Evolutionary conservation across 495 filamentous ascomycete species (phyloP), one percentile per base, ranked within the genome.

Genomic region (Ascodesmis nigricans): DNA sequence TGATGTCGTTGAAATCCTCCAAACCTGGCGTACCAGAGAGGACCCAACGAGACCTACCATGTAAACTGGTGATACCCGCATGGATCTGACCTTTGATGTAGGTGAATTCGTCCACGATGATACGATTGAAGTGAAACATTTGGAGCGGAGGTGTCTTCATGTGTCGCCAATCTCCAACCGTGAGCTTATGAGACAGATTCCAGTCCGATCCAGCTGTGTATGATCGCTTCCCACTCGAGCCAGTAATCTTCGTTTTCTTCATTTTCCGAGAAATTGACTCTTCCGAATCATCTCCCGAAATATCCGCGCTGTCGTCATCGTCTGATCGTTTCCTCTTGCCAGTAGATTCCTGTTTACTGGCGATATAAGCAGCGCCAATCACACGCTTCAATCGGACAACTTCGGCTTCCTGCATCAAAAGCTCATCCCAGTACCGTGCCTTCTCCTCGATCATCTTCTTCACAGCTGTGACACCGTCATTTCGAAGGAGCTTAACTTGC

Each of bases 41-140:
- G n/a, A 72, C 53, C 72, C 73, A 79, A 18, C 58, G 59, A 6
- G 57, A 63, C 14, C 54, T 57, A 14, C 62, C 59, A 11, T 59
- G 43, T 1, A 76, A 26, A 22, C 38, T 45, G 1, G 40, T 45
- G 22, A 57, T 43, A 8, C 40, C 44, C 8, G 40, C 37, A 23
- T 41, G 34, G 2, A 45, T 39, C 14, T 59, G 52, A 13, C 57
- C 52, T 17, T 57, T 53, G 20, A 57, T 41, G 44, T 73, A 73
- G 2, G 67, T 64, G 46, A 64, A 75, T 42, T 79, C 74, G 40
- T 79, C 74, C 4, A 77, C 54, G 3, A 78, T 60, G 2, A 76
- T 31, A 2, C 74, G 62, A 34, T 63, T 59, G 43, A 66, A 79
- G 2, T 53, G 42, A 46, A 75, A 78, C 42, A 69, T 61, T 32